Evolutionary conservation across 2,329 filamentous ascomycete genomes (phyloP), one percentile per base, ranked within the genome.

Genomic region (Pleoardoris graminearum): DNA sequence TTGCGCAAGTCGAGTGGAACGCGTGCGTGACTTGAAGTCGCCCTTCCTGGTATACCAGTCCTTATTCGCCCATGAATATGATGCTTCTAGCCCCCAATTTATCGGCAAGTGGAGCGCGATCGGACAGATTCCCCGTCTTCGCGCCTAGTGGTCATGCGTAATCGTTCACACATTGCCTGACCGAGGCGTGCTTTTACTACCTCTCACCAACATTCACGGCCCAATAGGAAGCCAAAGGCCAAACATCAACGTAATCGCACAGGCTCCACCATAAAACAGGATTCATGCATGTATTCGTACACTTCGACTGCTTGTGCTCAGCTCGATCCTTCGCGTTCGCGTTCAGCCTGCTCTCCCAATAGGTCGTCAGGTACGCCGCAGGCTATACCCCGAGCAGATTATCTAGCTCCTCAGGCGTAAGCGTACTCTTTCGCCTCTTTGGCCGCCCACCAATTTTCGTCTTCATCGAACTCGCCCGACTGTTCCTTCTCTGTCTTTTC

Each of bases 361-460:
- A n/a, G n/a, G n/a, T n/a, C n/a, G n/a, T n/a, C n/a, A n/a, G n/a
- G n/a, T n/a, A n/a, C n/a, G n/a, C n/a, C n/a, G n/a, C n/a, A n/a
- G n/a, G n/a, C 68, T 65, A 70, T 46, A 68, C 61, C 7, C 68
- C 64, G 43, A 75, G 53, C 35, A 75, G 59, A 27, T 64, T 69
- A 73, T 89, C 82, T 66, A 92, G 73, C 72, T 93, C 89, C 79
- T 87, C 87, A 3, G 87, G 85, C 63, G 83, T 91, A 27, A 93
- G 75, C 17, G 89, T 92, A 65, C 87, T 91, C 69, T 89, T 81
- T 66, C 89, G 80, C 66, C 88, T 78, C 54, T 81, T 86, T 2
- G 84, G 76, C 76, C 86, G 70, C 68, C 85, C 63, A 71, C 78
- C 68, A 75, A 81, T 69, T 73, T 77, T 64, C 77, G 83, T 77